These are phyloP conservation scores for Oenanthe sinensis DNA, from an alignment of 129 eudicot species.

Conservation along the genomic window DNA sequence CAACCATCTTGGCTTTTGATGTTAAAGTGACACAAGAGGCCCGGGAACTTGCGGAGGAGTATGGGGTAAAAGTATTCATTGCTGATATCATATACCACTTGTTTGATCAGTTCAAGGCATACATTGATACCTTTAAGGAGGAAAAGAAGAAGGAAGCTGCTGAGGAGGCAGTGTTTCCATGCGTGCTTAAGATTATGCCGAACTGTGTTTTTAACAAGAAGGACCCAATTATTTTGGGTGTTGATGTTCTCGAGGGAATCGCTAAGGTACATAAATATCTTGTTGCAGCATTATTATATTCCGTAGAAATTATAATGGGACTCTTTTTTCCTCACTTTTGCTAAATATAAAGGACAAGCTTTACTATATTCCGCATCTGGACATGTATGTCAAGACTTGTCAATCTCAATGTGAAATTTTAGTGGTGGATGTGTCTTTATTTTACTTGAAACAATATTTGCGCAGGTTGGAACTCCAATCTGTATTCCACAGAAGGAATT, in stretches of 20 bases:
- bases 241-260: constrained; percentile 82
- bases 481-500: constrained; percentile 76
- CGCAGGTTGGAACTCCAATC: constrained; percentile 88
- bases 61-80: constrained; percentile 70
- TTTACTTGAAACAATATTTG: neutral
- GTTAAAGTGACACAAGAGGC: constrained; percentile 93
- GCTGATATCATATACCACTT: constrained; percentile 82
- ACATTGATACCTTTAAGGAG: constrained; percentile 82
- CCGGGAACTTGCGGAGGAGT: constrained; percentile 72
- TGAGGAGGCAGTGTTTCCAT: constrained; percentile 89
- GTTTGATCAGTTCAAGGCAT: constrained; percentile 90
- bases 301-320: neutral
- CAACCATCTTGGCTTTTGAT: constrained; percentile 85
- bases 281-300: neutral
- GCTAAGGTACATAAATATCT: constrained; percentile 44
- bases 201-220: constrained; percentile 81
- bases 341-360: neutral
- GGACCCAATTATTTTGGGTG: constrained; percentile 92
- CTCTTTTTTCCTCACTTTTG: neutral
- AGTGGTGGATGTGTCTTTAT: neutral
- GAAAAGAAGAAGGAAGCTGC: constrained; percentile 87
- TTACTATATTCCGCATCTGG: neutral
- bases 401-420: neutral
- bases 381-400: neutral
- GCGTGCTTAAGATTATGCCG: constrained; percentile 76